Base-by-base conservation (phyloP, 345 rosid species). In the Acer yangbiense region DNA sequence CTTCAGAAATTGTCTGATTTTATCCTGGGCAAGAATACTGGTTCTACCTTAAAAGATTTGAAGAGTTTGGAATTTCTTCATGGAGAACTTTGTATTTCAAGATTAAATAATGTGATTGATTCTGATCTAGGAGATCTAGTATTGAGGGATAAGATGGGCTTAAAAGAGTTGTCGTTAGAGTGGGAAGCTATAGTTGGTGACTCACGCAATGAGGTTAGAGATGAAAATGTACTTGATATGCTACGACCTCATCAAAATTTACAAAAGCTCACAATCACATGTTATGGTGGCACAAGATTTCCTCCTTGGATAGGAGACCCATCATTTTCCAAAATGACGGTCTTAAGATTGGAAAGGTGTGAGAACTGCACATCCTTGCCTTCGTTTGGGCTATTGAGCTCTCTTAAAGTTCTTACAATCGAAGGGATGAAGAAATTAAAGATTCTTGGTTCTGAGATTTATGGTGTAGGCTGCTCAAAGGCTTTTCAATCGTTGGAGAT, bases 321-420 rank as follows among this genome's bases (percentile, higher is more conserved):
- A 32, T 35, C 39, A 4, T 35, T 35, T 0, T 35, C 39, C 39
- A 35, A 35, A 35, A 35, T 35, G 39, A 35, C 39, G 0, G 3
- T 0, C 39, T 6, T 35, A 35, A 35, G 0, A 35, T 35, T 35
- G 39, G 6, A 39, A 2, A 6, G 20, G 0, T 72, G 65, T 58
- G 44, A 4, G 17, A 55, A 12, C 0, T 57, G 29, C 25, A n/a
- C 1, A 32, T 5, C 7, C 6, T 58, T 72, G 0, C 65, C 75
- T 1, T 32, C 65, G 0, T 3, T 35, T 4, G 74, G 74, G 12
- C 0, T 17, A 8, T 55, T 71, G 1, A 0, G 32, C 4, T 57
- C 75, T 0, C 75, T 72, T 20, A 39, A 72, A 57, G 52, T n/a
- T n/a, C 65, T 72, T 4, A 72, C 27, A 1, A 72, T 72, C 32